Base-by-base conservation (phyloP, 2,329 filamentous ascomycete genomes). In the Ophiostoma perfectum region DNA sequence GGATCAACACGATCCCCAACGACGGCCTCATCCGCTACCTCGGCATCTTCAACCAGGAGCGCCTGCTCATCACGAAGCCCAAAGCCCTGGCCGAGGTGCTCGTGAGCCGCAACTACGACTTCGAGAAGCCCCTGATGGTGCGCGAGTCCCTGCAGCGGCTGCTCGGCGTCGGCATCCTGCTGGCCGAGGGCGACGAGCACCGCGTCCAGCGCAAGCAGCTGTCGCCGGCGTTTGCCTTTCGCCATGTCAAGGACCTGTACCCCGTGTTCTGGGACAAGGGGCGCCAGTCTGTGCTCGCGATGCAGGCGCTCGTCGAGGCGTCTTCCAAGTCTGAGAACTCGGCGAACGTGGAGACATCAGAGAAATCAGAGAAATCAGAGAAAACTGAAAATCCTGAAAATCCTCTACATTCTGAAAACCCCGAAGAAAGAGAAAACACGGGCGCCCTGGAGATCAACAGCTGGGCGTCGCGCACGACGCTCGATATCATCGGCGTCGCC, bases 111-210 rank as follows among this genome's bases (percentile, higher is more conserved):
- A 87, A 82, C 72, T 92, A 93, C 75, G 85, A 89, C 55, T 93
- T 91, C 72, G 74, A 82, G 62, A 92, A 92, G 75, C 89, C 89
- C 0, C 66, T 73, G 1, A 74, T 81, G 38, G 73, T 91, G 42
- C 80, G 85, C 45, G 78, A 78, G 60, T 81, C 83, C 1, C 79
- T 94, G 4, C 85, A 83, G 1, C 82, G 86, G 36, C 81, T 93
- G 39, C 81, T 94, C 12, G 90, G 92, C 9, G 79, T 88, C 12
- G 90, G 91, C 9, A 80, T 94, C 14, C 78, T 97, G 49, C 80
- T 97, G 11, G 90, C 92, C 1, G 93, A 97, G 78, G 93, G 93
- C n/a, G 91, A 96, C 12, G 91, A 93, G 74, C 94, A 97, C 77
- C 95, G 90, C 79, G 80, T 86, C 73, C 90, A 93, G 79, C 85